phyloP scores from a whole-genome alignment of 768 basidiomycete genomes.

The Xerocomus spinulosus region DNA sequence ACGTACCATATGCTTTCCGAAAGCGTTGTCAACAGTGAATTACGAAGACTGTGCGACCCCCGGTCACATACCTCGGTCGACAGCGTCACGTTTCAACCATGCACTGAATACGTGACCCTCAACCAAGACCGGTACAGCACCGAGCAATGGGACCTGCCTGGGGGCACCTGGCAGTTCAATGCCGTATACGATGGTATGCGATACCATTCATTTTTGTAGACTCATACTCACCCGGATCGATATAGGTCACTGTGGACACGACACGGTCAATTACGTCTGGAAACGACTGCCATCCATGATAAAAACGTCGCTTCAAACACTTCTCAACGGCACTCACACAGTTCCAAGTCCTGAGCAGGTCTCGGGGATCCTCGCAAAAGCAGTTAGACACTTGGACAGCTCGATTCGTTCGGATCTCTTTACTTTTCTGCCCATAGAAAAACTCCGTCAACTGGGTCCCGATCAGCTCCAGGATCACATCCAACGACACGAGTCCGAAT shows the following conservation, averaged over 20 bases:
- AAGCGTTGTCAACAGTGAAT: slow-evolving; percentile 35
- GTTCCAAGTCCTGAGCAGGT: slow-evolving; percentile 30
- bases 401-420: slow-evolving; percentile 41
- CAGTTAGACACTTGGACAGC: slow-evolving; percentile 40
- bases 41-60: slow-evolving; percentile 37
- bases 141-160: slow-evolving; percentile 39
- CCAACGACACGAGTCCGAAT: slow-evolving; percentile 33
- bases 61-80: slow-evolving; percentile 32
- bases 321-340: slow-evolving; percentile 24
- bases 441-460: slow-evolving; percentile 34
- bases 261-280: slow-evolving; percentile 44
- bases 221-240: slow-evolving; percentile 15
- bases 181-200: slow-evolving; percentile 43
- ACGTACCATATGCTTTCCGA: slow-evolving; percentile 48
- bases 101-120: slow-evolving; percentile 30
- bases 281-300: slow-evolving; percentile 39
- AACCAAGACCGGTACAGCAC: slow-evolving; percentile 41
- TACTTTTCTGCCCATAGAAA: slow-evolving; percentile 38
- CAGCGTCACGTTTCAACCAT: slow-evolving; percentile 43
- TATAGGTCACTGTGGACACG: slow-evolving; percentile 46
- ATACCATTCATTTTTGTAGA: slow-evolving; percentile 28
- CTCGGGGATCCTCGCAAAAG: slow-evolving; percentile 36
- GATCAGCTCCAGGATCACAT: slow-evolving; percentile 39
- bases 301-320: slow-evolving; percentile 34
- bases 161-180: slow-evolving; percentile 41